Evolutionary conservation across 352 stramenopile species (phyloP), one percentile per base, ranked within the genome.

Genomic region (Paralagenidium karlingii): DNA sequence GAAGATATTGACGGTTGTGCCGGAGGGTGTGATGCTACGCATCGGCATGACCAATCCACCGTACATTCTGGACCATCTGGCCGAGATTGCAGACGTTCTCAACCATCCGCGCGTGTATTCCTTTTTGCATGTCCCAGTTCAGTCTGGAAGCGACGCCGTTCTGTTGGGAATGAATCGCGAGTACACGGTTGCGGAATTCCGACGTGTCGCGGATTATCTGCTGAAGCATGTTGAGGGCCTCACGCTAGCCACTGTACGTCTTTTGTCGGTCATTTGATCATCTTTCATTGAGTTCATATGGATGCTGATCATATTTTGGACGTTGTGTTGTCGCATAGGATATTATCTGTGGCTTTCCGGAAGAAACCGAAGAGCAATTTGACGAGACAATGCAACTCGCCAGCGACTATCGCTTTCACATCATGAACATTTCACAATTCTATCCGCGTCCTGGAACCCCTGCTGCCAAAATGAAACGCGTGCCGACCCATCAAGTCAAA

Each of bases 391-490:
- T 95, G 64, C 49, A 56, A 42, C 64, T 96, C 8, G 65, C 94
- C 12, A 60, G 80, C 31, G 68, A 91, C 26, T 95, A 96, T 48
- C 59, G 64, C 26, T 94, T 96, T 45, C 63, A 83, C 46, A 87
- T 95, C 43, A 80, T 92, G 54, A 96, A 96, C 53, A 96, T 96
- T 49, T 95, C 83, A 24, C 78, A 95, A 51, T 96, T 96, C 43
- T 96, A 96, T 54, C 82, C 85, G 25, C 77, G 86, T 1, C 85
- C 85, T 4, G 85, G 85, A 15, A 96, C 86, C 8, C 82, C 83
- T 0, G 86, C 85, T 5, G 86, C 86, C 5, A 85, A 82, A 41
- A 95, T 96, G 83, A 78, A 73, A 38, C 77, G 78, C 32, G 68
- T 96, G 16, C 58, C 67, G 8, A 94, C 79, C 1, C 68, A 89